Evolutionary conservation across 1,284 basidiomycete species (phyloP), one percentile per base, ranked within the genome.

Genomic region (Mycena sp.): DNA sequence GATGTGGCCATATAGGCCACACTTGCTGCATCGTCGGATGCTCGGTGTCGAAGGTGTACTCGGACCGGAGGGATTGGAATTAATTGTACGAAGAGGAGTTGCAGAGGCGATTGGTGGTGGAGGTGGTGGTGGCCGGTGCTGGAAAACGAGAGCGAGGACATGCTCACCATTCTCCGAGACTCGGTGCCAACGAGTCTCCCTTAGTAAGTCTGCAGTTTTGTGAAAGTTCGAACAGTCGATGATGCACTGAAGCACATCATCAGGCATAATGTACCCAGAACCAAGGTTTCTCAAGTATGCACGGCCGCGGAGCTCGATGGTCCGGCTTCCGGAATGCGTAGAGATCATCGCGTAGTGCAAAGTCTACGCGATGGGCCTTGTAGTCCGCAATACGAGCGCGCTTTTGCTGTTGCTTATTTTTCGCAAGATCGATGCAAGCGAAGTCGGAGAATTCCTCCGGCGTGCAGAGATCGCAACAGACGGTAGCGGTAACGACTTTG

Each of bases 161-260:
- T 28, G 17, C 2, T 12, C 35, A 5, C 55, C 55, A 23, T 57
- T 44, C 21, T 57, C 55, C 1, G 25, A 12, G 17, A 30, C 32
- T 25, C 46, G 37, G n/a, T 51, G 46, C 48, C 45, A 58, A 14
- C n/a, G 9, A 6, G 57, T 58, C 25, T 58, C 57, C 12, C 21
- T 23, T 6, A 29, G 26, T 4, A 58, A 19, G 19, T 49, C 45
- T 19, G 37, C 46, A 9, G 65, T 50, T 35, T 65, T 67, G 14
- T 40, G 6, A 17, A 41, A 46, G 40, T 65, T 58, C 19, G 65
- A 29, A 25, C 58, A 61, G 40, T 65, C 63, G 16, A 55, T 54
- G 23, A 67, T 62, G 17, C 63, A 54, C 25, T 67, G 16, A 17
- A 67, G 43, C 9, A 62, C 43, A 2, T 62, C 43, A 35, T 58